Base-by-base conservation (phyloP, 2,329 filamentous ascomycete genomes). In the Diplodia intermedia region DNA sequence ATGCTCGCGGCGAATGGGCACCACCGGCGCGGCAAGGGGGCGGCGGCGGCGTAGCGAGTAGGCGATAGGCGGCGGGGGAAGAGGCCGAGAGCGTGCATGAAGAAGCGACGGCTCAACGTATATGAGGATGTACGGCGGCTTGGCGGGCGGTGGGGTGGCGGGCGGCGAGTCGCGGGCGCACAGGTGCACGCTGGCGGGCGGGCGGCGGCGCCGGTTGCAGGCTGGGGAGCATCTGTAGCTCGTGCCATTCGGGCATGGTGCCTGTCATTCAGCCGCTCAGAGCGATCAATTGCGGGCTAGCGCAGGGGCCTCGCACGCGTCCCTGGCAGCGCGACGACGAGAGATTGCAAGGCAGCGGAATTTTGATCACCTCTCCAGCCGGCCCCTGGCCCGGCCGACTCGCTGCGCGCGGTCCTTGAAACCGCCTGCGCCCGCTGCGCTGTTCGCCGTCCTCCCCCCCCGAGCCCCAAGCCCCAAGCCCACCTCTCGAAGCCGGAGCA, bases 271-370 rank as follows among this genome's bases (percentile, higher is more conserved):
- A 60, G 56, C 57, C 40, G 57, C 57, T 33, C 23, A 14, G 56
- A 38, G 60, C 60, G 60, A 63, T 63, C 60, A 63, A 53, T 38
- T 33, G 60, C 57, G 57, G 57, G 40, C 57, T 62, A 62, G 40
- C 40, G 40, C 38, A 57, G 54, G 54, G 54, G 54, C 54, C 54
- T 20, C 40, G 23, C 40, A 50, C 43, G 57, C 57, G 55, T 60
- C 55, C 33, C 54, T 40, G 54, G 54, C 38, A 60, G 56, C 56
- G 18, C 55, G 23, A 29, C 43, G 23, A 20, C 43, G 43, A 63
- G 60, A 63, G 60, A 63, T 63, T 63, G 60, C 60, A 43, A 63
- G 60, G 50, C 60, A 31, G 43, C 50, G 43, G 60, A 63, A 63
- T 63, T 63, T 63, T 38, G 60, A 63, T 63, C 55, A 43, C 36